Base-by-base conservation (phyloP, 768 basidiomycete genomes). In the Naganishia antarctica region DNA sequence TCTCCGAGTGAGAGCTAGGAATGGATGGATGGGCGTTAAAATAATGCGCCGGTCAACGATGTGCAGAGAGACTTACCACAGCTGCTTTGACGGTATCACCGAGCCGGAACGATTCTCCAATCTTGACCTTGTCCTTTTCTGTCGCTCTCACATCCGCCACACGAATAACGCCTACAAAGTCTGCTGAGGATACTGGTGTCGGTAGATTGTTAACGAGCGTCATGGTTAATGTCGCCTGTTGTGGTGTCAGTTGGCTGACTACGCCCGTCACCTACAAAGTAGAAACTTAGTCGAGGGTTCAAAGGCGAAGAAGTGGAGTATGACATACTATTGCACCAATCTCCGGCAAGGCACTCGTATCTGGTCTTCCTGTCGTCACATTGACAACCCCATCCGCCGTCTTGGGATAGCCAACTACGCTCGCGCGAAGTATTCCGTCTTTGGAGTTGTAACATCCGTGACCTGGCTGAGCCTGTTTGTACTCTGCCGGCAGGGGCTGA, bases 81-180 rank as follows among this genome's bases (percentile, higher is more conserved):
- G 71, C 70, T 3, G 76, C 76, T 61, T 73, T 74, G 37, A 78
- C 78, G 18, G 76, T 64, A 69, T 78, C 78, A 4, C 78, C 78
- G 25, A 78, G 66, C 65, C 76, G 65, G 67, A 78, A 77, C 50
- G 75, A 78, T 44, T 78, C 78, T 12, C 70, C 72, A 67, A 78
- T 75, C 34, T 67, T 69, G 18, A 71, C 49, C 58, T 71, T 71
- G 31, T 71, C 70, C 37, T 63, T 65, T 60, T 71, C 70, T 8
- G 70, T 69, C 25, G 66, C 43, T 32, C 66, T 58, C 18, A 77
- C 72, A 67, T 78, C 78, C 28, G 71, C 71, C 58, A 78, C 69
- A 57, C 76, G 63, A 13, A 78, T 71, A 9, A 78, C 71, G 23
- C 78, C 78, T 16, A 69, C 68, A 53, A 74, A 78, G 40, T 76